Base-by-base conservation (phyloP, 2,329 filamentous ascomycete species). In the Pseudocercospora vitis region DNA sequence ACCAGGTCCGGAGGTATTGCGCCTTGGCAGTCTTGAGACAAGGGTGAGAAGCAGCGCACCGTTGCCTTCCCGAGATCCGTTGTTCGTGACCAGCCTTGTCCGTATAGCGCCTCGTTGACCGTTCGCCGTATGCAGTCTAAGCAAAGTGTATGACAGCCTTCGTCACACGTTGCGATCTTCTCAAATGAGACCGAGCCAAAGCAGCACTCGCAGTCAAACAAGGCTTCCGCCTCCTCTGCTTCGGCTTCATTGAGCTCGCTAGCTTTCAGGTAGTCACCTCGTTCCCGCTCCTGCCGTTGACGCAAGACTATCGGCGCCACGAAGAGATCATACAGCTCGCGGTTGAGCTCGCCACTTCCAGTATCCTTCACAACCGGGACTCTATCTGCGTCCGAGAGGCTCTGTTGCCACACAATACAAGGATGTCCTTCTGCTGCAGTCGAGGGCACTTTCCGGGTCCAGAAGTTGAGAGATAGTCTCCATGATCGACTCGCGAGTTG, bases 11-110 rank as follows among this genome's bases (percentile, higher is more conserved):
- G 76, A 0, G 88, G 80, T 46, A 97, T 81, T 64, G 80, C 82
- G n/a, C 91, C 90, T 11, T 78, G 67, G 63, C 94, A 97, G 3
- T 73, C 74, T n/a, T 71, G 68, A 2, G 81, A 76, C 47, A 86
- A 81, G 0, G 89, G 85, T 1, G 91, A 89, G n/a, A 95, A 81
- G 68, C 94, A 97, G 56, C 82, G 83, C 50, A 97, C 77, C 0
- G 89, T 91, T 31, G 88, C 88, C 31, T 79, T 82, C 54, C 84
- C 79, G 23, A 82, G 72, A 66, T 94, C 81, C 63, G 96, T 86
- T 64, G 83, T 94, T 55, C 87, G 85, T 46, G 84, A 82, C 89
- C 92, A 96, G 48, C 89, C 89, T 70, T 97, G 94, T 0, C 94
- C 94, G 68, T 95, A 97, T 0, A 97, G 76, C 1, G 91, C 91